These are phyloP conservation scores for Leptographium wingfieldii DNA, from an alignment of 2,329 filamentous ascomycete species.

Conservation along the genomic window DNA sequence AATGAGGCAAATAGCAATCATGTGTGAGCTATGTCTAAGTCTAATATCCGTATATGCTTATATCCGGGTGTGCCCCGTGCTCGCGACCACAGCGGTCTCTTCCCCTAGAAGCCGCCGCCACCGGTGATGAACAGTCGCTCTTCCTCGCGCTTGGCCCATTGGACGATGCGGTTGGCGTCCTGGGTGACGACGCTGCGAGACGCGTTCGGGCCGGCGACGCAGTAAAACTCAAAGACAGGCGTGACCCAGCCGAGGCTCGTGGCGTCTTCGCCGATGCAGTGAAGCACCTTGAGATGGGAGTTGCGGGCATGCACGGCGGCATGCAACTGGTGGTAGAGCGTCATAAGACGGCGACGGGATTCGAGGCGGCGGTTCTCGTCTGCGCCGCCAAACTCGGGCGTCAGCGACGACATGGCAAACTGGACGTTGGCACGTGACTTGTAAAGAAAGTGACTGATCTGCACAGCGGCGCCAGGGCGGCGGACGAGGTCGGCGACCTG, in stretches of 20 bases:
- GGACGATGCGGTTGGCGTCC: slow-evolving; percentile 76
- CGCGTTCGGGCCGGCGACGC: slow-evolving; percentile 68
- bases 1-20: not conserved
- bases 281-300: slow-evolving; percentile 74
- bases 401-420: slow-evolving; percentile 79
- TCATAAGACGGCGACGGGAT: slow-evolving; percentile 60
- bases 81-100: not conserved
- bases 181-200: slow-evolving; percentile 58
- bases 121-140: slow-evolving; percentile 94
- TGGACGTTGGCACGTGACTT: slow-evolving; percentile 92
- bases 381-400: slow-evolving; percentile 33
- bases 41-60: not conserved
- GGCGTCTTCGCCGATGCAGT: slow-evolving; percentile 61
- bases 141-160: slow-evolving; percentile 86
- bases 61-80: not conserved
- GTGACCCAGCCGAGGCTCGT: slow-evolving; percentile 85
- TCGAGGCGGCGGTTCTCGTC: slow-evolving; percentile 28
- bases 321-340: slow-evolving; percentile 75
- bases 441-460: slow-evolving; percentile 85
- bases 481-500: slow-evolving; percentile 56
- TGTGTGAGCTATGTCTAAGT: not conserved
- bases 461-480: slow-evolving; percentile 46
- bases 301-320: slow-evolving; percentile 74
- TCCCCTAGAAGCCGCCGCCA: slow-evolving; percentile 63
- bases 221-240: slow-evolving; percentile 86